Evolutionary conservation across 371 early-diverging fungal genomes (phyloP), one percentile per base, ranked within the genome.

Genomic region (Rhizopus delemar): DNA sequence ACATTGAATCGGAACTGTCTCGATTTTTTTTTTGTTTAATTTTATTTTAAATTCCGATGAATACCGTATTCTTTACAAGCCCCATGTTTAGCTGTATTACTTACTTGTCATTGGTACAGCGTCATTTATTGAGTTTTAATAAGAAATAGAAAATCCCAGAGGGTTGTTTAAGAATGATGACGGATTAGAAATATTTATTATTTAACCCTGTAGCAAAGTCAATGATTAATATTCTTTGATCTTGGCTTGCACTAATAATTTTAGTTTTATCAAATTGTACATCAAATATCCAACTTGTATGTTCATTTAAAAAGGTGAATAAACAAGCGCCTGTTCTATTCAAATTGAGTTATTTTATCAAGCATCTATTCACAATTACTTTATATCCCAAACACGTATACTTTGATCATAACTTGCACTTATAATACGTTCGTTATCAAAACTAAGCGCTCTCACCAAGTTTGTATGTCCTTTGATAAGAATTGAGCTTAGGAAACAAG

Each of bases 221-320:
- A 93, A 92, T 93, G 22, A 94, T 78, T 11, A 92, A 70, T 36
- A 94, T 87, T 54, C 79, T 82, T 46, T 78, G 81, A 68, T 95
- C 94, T 75, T 93, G 88, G 57, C 88, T 84, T 22, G 91, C 87
- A 62, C 88, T 84, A 57, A 97, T 84, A 41, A 97, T 93, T 59
- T 85, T 85, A 15, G 85, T 84, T 8, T 81, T 69, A 56, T 90
- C 90, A 68, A 93, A 90, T 62, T 92, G 93, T 13, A 97, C 94
- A 74, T 95, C 94, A 81, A 96, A 94, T 28, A 97, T 93, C 97
- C 97, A 95, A 69, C 92, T 91, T 4, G 86, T 67, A 67, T 95
- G 93, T 12, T 87, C 93, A 52, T 85, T 84, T 59, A 82, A 75
- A 53, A 92, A 85, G 69, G 89, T 83, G 13, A 90, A 59, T 9